These are phyloP conservation scores for Mytilinidion resinicola DNA, from an alignment of 495 filamentous ascomycete genomes.

Conservation along the genomic window DNA sequence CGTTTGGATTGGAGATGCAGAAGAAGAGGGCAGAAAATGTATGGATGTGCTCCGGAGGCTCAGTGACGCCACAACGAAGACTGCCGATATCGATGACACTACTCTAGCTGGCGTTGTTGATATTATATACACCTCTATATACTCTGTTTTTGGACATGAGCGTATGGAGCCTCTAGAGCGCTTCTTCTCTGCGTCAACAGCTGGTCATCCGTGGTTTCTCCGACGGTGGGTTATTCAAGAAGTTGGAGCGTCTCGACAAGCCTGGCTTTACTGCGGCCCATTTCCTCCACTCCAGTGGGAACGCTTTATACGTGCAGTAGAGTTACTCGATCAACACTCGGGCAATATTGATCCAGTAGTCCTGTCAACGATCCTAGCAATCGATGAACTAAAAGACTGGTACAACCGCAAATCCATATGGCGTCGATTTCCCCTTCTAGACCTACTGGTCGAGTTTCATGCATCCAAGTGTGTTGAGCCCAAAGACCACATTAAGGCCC, in stretches of 20 bases:
- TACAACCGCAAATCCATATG: neutral
- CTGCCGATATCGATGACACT: too few relatives aligned
- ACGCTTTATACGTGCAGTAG: neutral
- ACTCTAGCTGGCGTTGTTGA: too few relatives aligned
- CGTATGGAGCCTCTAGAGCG: neutral
- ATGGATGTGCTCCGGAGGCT: neutral
- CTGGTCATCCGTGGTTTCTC: neutral
- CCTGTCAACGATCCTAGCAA: neutral
- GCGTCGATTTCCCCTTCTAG: neutral
- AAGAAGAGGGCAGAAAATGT: neutral
- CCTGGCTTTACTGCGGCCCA: neutral
- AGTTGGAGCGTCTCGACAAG: neutral
- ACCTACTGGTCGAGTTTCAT: neutral
- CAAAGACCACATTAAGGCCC: neutral
- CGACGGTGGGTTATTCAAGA: conserved; percentile 1
- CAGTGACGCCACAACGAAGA: too few relatives aligned
- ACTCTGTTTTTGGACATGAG: neutral
- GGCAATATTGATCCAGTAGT: neutral
- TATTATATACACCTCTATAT: too few relatives aligned
- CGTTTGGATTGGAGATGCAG: neutral
- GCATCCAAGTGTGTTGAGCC: neutral
- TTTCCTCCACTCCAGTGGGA: neutral
- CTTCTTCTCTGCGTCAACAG: neutral
- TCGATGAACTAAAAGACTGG: neutral
- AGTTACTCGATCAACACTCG: neutral